These are phyloP conservation scores for Lentinus brumalis DNA, from an alignment of 768 basidiomycete species.

Conservation along the genomic window DNA sequence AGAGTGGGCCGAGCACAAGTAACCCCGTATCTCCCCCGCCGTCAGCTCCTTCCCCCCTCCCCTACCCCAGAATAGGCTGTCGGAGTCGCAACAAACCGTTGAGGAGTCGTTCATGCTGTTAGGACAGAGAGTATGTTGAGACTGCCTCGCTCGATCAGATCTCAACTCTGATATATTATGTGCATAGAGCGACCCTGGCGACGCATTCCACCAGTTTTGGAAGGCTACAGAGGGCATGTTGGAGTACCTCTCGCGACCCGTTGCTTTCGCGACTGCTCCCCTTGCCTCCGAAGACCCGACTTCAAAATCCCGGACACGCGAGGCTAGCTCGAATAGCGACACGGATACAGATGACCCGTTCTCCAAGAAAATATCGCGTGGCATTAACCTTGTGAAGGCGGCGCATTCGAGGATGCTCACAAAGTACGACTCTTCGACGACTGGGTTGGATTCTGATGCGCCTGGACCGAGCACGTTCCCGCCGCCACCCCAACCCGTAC, in stretches of 20 bases:
- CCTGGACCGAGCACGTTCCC: slow-evolving; percentile 29
- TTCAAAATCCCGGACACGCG: slow-evolving; percentile 37
- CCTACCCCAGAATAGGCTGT: slow-evolving; percentile 48
- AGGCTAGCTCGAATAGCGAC: slow-evolving; percentile 63
- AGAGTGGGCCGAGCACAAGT: slow-evolving; percentile 22
- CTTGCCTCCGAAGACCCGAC: slow-evolving; percentile 47
- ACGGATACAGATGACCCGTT: slow-evolving; percentile 70
- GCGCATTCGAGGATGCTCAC: slow-evolving; percentile 32
- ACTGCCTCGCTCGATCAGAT: not conserved
- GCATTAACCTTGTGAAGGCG: slow-evolving; percentile 33
- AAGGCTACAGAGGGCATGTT: slow-evolving; percentile 84
- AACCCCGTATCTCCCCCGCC: slow-evolving; percentile 23
- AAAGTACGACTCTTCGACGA: slow-evolving; percentile 27
- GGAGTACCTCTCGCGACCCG: slow-evolving; percentile 80
- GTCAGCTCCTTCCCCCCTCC: slow-evolving; percentile 44
- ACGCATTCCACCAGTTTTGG: slow-evolving; percentile 91
- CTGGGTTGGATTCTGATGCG: slow-evolving; percentile 22
- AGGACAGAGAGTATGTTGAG: slow-evolving; percentile 56
- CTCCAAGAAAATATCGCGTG: slow-evolving; percentile 55
- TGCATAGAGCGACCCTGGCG: slow-evolving; percentile 60
- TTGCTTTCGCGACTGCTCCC: slow-evolving; percentile 83
- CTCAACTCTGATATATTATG: not conserved
- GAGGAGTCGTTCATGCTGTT: slow-evolving; percentile 91
- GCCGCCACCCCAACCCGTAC: slow-evolving; percentile 25
- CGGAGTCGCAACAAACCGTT: slow-evolving; percentile 55